These are phyloP conservation scores for Aspergillus sparsus DNA, from an alignment of 495 filamentous ascomycete species.

Conservation along the genomic window DNA sequence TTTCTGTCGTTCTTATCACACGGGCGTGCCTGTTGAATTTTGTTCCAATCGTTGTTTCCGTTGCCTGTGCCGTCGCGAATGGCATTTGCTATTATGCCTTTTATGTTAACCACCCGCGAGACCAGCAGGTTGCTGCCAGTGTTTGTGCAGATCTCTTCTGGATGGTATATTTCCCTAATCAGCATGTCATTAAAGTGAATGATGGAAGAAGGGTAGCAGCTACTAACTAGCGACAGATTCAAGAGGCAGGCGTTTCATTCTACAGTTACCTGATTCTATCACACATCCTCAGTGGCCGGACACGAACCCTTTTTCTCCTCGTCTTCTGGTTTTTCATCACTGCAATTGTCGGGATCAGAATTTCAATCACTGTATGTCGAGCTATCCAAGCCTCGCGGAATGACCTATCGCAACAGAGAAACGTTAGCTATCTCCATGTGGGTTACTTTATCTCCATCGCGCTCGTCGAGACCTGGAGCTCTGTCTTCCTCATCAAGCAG, in stretches of 20 bases:
- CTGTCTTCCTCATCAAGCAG: slow-evolving; percentile 30
- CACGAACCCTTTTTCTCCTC: slow-evolving; percentile 23
- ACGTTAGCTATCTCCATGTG: slow-evolving; percentile 32
- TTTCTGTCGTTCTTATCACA: slow-evolving; percentile 31
- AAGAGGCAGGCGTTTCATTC: slow-evolving; percentile 37
- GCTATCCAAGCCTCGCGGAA: slow-evolving; percentile 14
- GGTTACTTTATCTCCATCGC: slow-evolving; percentile 35
- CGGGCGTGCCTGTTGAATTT: slow-evolving; percentile 20
- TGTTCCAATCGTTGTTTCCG: slow-evolving; percentile 31
- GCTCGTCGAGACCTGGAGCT: slow-evolving; percentile 28
- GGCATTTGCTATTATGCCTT: slow-evolving; percentile 37
- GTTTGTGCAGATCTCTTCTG: slow-evolving; percentile 33
- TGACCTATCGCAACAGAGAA: background rate
- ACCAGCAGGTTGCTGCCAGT: slow-evolving; percentile 21
- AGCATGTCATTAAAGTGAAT: too few species aligned
- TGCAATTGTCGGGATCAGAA: slow-evolving; percentile 20
- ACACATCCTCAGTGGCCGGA: slow-evolving; percentile 24
- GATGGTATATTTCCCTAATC: slow-evolving; percentile 26
- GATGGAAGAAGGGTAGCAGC: too few species aligned
- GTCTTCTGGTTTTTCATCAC: slow-evolving; percentile 34
- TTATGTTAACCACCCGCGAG: slow-evolving; percentile 23
- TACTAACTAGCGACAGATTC: too few species aligned
- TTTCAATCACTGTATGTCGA: slow-evolving; percentile 25
- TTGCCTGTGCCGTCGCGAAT: slow-evolving; percentile 30
- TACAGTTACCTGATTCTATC: slow-evolving; percentile 37